Base-by-base conservation (phyloP, 352 stramenopile species). In the Globisporangium rhizosaccharum region DNA sequence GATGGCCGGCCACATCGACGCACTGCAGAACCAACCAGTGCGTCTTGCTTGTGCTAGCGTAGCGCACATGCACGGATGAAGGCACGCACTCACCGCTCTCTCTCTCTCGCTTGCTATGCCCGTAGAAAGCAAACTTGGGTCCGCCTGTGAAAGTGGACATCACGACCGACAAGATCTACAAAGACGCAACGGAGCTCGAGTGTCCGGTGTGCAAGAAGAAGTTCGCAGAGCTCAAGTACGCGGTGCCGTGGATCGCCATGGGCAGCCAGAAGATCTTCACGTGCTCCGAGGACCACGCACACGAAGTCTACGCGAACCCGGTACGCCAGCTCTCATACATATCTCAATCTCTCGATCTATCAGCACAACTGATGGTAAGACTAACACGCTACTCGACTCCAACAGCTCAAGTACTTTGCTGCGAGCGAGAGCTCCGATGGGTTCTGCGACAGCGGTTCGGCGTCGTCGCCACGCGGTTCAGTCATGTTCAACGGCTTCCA, bases 401-500 rank as follows among this genome's bases (percentile, higher is more conserved):
- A 39, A 39, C 26, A 64, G 58, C 41, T 53, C 11, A 67, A 73
- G 26, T 86, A 82, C 54, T 69, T 87, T 51, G 68, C 62, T 30
- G 64, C 67, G 14, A 53, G 66, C 14, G 41, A 59, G 0, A 70
- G 65, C 26, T 64, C 62, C n/a, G 57, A 61, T 10, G 76, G 73
- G 8, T 89, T 90, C 51, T 89, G 79, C 61, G 71, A 86, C 55
- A 65, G 63, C 26, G 76, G 76, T 46, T 70, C 73, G 9, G 56
- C 65, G 5, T 60, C 67, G 36, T 57, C 48, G 48, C 72, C 67
- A 33, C 68, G 71, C 23, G 82, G 80, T 7, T 92, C 82, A 3
- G 76, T 87, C 67, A 94, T 94, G 84, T 94, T 92, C 60, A 82
- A 92, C 57, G 82, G 82, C 37, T 92, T 92, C 62, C 83, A 91